Percentiles rank a stretch among this genome's conserved stretches.
Evolutionary conservation across 2,329 filamentous ascomycete species (phyloP).

Genomic region (Rhynchosporium graminicola): DNA sequence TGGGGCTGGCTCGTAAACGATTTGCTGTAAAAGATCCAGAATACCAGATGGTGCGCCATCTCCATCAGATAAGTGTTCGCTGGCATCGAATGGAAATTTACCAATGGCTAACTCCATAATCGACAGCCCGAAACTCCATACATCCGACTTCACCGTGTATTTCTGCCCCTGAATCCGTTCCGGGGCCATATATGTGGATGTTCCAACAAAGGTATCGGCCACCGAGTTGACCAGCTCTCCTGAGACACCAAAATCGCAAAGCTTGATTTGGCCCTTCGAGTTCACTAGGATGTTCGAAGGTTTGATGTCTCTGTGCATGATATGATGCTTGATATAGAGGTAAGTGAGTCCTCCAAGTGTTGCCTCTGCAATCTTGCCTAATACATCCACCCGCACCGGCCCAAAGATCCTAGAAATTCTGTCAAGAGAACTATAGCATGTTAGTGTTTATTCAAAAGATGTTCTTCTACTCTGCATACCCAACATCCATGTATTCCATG

Average conservation of each 20-base stretch:
- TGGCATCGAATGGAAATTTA: slow-evolving; percentile 88
- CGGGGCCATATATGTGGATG: slow-evolving; percentile 98
- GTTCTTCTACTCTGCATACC: slow-evolving; percentile 60
- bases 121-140: slow-evolving; percentile 94
- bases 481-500: slow-evolving; percentile 99
- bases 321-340: slow-evolving; percentile 91
- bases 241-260: slow-evolving; percentile 98
- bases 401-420: slow-evolving; percentile 93
- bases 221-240: slow-evolving; percentile 97
- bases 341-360: slow-evolving; percentile 92
- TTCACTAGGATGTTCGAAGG: slow-evolving; percentile 97
- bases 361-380: slow-evolving; percentile 96
- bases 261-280: slow-evolving; percentile 90
- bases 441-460: slow-evolving; percentile 30
- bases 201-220: slow-evolving; percentile 96
- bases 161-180: slow-evolving; percentile 96
- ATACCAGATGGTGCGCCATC: slow-evolving; percentile 91
- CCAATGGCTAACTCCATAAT: slow-evolving; percentile 98
- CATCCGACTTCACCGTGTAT: slow-evolving; percentile 97
- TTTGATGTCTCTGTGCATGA: slow-evolving; percentile 99
- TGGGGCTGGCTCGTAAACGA: slow-evolving; percentile 93
- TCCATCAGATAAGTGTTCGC: slow-evolving; percentile 68
- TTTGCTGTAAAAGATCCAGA: slow-evolving; percentile 92
- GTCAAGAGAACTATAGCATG: slow-evolving; percentile 73
- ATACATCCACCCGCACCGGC: slow-evolving; percentile 90